Evolutionary conservation across 2,329 filamentous ascomycete genomes (phyloP), one percentile per base, ranked within the genome.

Genomic region (Apiospora phragmitis): DNA sequence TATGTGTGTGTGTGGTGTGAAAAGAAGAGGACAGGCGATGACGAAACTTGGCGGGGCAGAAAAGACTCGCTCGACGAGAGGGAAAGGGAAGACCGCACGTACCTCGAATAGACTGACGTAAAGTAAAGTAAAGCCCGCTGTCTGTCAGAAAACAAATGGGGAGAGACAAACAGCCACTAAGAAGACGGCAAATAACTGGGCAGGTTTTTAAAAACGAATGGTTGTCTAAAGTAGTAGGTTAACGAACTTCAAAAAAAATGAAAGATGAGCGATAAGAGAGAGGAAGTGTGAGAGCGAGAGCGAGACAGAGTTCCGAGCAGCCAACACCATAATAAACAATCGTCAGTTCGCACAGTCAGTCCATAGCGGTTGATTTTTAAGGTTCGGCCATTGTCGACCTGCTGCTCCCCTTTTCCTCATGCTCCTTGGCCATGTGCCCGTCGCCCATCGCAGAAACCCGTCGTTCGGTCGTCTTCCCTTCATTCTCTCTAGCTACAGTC

Each of bases 1-100:
- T 24, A 21, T 62, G 55, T 62, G 29, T 38, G 55, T 59, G 51
- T 21, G 29, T 29, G 45, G 51, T 59, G 51, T 35, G 26, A 32
- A 8, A 35, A 38, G 32, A n/a, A 21, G 55, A 38, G 38, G 38
- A 45, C 62, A 42, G 26, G n/a, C 65, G 65, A 67, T 67, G 65
- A 67, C 65, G 65, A 67, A 67, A 45, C n/a, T 67, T 67, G 65
- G 65, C 41, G 65, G 65, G 65, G 65, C 65, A 67, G 38, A 26
- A 67, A 18, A 45, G 42, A 32, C 32, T 59, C 24, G 65, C 42
- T 29, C 65, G n/a, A 45, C 38, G 14, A 45, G 29, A 21, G 51
- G 8, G 55, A n/a, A 59, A 62, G 4, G 5, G 32, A 62, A 62
- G 55, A 38, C 8, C 29, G 55, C 55, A 62, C 55, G 55, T 62